Base-by-base conservation (phyloP, 2,329 filamentous ascomycete genomes). In the Nigrograna mackinnonii region DNA sequence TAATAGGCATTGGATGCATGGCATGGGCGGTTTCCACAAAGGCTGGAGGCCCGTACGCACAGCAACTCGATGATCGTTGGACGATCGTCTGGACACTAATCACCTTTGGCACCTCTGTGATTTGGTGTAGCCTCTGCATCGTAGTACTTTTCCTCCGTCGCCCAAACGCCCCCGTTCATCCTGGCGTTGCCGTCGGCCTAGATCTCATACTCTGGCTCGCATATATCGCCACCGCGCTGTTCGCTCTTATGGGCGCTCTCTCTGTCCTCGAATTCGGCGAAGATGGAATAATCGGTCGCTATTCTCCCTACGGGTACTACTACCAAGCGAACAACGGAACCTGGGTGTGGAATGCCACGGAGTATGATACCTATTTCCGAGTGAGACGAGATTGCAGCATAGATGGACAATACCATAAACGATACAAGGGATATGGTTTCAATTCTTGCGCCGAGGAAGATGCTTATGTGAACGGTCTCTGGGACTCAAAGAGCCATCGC, bases 131-230 rank as follows among this genome's bases (percentile, higher is more conserved):
- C 19, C 37, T 58, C 3, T 63, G 57, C 48, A 46, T 66, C 17
- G 17, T 56, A 20, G 39, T 60, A 13, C 53, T 67, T 32, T 32
- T 65, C 18, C 16, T 57, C 9, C 55, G 56, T 37, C 45, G 41
- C 4, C 37, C 42, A 1, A 55, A 58, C 32, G 47, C 46, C 1
- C 56, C 63, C 7, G 49, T 68, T 2, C 66, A 69, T 41, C 66
- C 67, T 4, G 66, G 66, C 14, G 39, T 50, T 5, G 59, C 57
- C 22, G 66, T 70, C n/a, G 49, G 60, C 9, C 44, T 67, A 35
- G 64, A 70, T 36, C 53, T 70, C 2, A 32, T 69, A 2, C 54
- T 69, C 2, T 70, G 65, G 65, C 51, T 70, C 3, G 52, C 55
- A 11, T 59, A 62, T 39, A 47, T 68, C 14, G 19, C 47, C 6